Evolutionary conservation across 2,329 filamentous ascomycete genomes (phyloP), one percentile per base, ranked within the genome.

Genomic region (Tolypocladium paradoxum): DNA sequence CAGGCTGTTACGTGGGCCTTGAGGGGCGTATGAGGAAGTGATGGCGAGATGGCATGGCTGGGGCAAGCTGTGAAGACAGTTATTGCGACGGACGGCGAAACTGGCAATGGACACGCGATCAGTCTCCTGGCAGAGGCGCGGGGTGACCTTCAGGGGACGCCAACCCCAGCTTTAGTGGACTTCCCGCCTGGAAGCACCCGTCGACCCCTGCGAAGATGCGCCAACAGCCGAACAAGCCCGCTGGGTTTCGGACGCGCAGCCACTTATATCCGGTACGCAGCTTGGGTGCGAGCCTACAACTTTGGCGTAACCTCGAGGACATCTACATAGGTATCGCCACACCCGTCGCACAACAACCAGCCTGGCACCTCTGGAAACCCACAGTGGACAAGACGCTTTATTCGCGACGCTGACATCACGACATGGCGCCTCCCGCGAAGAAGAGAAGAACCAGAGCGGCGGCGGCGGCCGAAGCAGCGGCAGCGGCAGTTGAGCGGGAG

Each of bases 401-500:
- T 8, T 27, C 12, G 27, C 22, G 3, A 33, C 33, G 14, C 7
- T 3, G 9, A 33, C 11, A 22, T 24, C 9, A 35, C 53, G 52
- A 18, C 29, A 67, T 67, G 64, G 58, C 62, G 7, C 61, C 64
- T 29, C 62, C 62, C 29, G 56, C 59, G 34, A 65, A 65, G 54
- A 64, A 62, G 53, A 55, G 62, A 55, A 60, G 63, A 52, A 64
- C 61, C 4, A 50, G 53, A 8, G 52, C 55, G 16, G 48, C 46
- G 2, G 50, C 55, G 4, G 50, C 53, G 18, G 51, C 54, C 12
- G 49, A 54, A 34, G 53, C 46, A 22, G 46, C 51, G 2, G 46
- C 46, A n/a, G 29, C 45, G 4, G 33, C 16, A 20, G 29, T 20
- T 3, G 34, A 51, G 29, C 36, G 33, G 31, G 46, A 33, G 14